phyloP scores from a whole-genome alignment of 1,284 basidiomycete genomes.

The Apiotrichum veenhuisii region DNA sequence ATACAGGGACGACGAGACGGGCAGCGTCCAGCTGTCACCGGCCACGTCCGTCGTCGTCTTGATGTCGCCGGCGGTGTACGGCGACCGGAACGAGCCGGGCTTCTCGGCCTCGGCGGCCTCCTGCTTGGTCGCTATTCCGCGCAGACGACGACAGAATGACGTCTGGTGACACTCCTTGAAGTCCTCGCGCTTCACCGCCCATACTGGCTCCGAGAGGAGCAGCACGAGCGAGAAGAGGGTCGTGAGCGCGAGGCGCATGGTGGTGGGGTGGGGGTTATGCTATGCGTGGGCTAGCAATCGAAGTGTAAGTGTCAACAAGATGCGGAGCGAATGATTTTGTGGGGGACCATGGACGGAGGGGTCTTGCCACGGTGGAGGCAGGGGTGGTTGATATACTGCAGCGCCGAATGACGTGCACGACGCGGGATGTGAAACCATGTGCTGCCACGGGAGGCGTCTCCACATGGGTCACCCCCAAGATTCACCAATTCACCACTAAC shows the following conservation, averaged over 20 bases:
- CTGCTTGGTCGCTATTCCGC: slow-evolving; percentile 70
- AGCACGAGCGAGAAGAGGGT: slow-evolving; percentile 8
- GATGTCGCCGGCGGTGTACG: slow-evolving; percentile 67
- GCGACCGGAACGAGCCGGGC: slow-evolving; percentile 64
- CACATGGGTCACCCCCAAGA: not conserved
- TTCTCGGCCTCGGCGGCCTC: slow-evolving; percentile 46
- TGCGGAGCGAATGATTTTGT: not conserved
- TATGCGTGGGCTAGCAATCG: not conserved
- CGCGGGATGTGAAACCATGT: not conserved
- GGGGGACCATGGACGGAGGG: too few species aligned
- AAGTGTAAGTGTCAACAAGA: not conserved
- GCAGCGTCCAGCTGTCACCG: slow-evolving; percentile 55
- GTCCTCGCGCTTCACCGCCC: slow-evolving; percentile 60
- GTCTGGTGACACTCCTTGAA: slow-evolving; percentile 89
- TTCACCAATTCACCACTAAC: not conserved
- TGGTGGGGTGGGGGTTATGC: not conserved
- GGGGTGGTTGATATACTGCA: not conserved
- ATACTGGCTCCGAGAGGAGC: slow-evolving; percentile 9
- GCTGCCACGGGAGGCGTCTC: not conserved
- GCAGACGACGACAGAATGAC: slow-evolving; percentile 83
- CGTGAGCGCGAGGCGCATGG: slow-evolving; percentile 12
- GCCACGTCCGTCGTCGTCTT: slow-evolving; percentile 53
- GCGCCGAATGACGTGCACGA: not conserved
- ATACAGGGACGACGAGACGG: slow-evolving; percentile 72
- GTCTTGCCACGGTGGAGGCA: not conserved